Conservation (phyloP, 371 early-diverging fungal genomes). For the Circinella minor region DNA sequence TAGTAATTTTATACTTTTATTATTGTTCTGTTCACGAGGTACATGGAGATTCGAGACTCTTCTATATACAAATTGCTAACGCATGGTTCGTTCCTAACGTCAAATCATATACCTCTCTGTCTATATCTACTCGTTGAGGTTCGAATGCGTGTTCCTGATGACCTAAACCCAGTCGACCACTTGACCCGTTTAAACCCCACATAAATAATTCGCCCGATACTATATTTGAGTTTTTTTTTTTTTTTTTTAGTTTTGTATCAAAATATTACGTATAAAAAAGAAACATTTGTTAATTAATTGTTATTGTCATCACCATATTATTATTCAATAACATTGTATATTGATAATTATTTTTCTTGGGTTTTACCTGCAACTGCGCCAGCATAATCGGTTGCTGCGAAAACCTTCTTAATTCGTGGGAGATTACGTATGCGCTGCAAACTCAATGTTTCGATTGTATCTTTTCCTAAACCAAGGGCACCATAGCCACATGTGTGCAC, state of each 20-base stretch:
- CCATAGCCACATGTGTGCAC: constrained; percentile 80
- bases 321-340: too few species aligned
- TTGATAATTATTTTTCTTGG: too few species aligned
- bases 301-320: neutral
- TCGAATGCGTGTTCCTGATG: constrained; percentile 48
- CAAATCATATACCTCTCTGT: constrained; percentile 43
- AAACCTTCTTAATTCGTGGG: constrained; percentile 39
- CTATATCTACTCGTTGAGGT: constrained; percentile 45
- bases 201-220: constrained; percentile 58
- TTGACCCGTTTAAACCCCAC: constrained; percentile 64
- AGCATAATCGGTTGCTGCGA: constrained; percentile 66
- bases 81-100: constrained; percentile 59
- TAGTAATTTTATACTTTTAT: neutral
- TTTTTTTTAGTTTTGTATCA: too few species aligned
- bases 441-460: constrained; percentile 50
- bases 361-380: constrained; percentile 60
- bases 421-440: constrained; percentile 42
- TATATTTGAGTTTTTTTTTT: constrained; percentile 20
- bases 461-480: constrained; percentile 65
- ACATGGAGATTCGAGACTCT: neutral
- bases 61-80: constrained; percentile 39
- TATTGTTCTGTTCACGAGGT: constrained; percentile 1
- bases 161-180: constrained; percentile 58
- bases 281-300: neutral
- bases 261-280: neutral